A percentile compares a stretch with the other conserved stretches of the same genome.
Evolutionary conservation across 164 flowering plant species (phyloP).

Genomic region (Tinospora cordifolia): DNA sequence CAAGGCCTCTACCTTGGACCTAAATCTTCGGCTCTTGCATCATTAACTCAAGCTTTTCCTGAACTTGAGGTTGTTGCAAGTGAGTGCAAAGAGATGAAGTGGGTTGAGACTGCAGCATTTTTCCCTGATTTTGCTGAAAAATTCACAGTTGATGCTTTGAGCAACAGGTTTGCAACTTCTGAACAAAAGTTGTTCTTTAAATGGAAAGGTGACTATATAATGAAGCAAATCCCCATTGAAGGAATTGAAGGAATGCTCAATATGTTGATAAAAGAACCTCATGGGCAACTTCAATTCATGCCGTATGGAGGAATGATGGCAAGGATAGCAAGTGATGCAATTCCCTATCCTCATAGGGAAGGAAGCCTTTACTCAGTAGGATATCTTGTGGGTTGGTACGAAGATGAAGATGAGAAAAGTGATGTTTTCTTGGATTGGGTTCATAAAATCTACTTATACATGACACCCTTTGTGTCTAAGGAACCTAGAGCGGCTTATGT

Average conservation of each 20-base stretch:
- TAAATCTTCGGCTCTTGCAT: conserved; percentile 7
- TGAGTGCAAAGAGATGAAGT: conserved; percentile 17
- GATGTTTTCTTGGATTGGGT: conserved; percentile 12
- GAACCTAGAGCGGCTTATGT: conserved; percentile 16
- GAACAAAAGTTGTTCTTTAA: conserved; percentile 8
- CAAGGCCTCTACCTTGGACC: conserved; percentile 16
- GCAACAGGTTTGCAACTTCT: conserved; percentile 3
- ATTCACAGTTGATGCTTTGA: conserved; percentile 4
- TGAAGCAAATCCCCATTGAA: background rate
- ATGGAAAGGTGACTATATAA: conserved; percentile 12
- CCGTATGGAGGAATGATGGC: conserved; percentile 8
- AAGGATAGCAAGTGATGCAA: background rate
- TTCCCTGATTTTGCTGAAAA: conserved; percentile 9
- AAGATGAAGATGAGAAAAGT: conserved; percentile 6
- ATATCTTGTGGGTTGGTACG: conserved; percentile 6
- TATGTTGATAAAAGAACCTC: conserved; percentile 8
- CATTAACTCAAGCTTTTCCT: background rate
- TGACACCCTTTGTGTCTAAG: conserved; percentile 13
- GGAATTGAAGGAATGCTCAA: conserved; percentile 13
- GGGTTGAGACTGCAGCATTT: conserved; percentile 12
- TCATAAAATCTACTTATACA: conserved; percentile 7
- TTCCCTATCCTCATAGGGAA: conserved; percentile 9
- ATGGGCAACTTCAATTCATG: background rate
- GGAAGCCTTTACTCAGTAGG: conserved; percentile 9
- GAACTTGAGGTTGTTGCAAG: conserved; percentile 7